Conservation (phyloP, 257 asterid species). For the Scutellaria galericulata region DNA sequence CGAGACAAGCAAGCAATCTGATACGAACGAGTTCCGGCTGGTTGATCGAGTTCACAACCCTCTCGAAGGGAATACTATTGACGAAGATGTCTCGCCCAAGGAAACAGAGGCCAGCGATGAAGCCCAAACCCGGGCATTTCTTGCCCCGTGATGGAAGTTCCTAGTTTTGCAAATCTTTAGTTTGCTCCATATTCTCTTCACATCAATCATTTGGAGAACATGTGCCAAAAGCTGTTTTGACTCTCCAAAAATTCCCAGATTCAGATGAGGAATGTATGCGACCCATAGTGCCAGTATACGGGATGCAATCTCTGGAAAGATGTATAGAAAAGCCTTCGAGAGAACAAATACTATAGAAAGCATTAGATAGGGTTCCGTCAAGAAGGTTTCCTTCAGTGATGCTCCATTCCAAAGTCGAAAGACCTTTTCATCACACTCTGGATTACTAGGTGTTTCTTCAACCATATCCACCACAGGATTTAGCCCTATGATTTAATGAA, state of each 20-base stretch:
- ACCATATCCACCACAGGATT: constrained; percentile 44
- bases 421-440: constrained; percentile 26
- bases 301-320: constrained; percentile 54
- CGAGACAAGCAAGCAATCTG: constrained; percentile 8
- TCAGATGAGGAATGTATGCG: constrained; percentile 62
- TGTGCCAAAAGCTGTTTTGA: constrained; percentile 68
- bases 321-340: constrained; percentile 48
- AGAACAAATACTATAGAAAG: constrained; percentile 53
- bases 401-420: constrained; percentile 39
- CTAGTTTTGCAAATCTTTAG: constrained; percentile 65
- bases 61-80: constrained; percentile 50
- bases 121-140: constrained; percentile 88
- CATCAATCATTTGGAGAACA: constrained; percentile 62
- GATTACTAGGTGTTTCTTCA: constrained; percentile 39
- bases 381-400: constrained; percentile 48
- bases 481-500: constrained; percentile 43
- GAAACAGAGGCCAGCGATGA: constrained; percentile 84
- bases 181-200: constrained; percentile 72
- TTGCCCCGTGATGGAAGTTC: constrained; percentile 70
- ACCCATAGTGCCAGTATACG: constrained; percentile 60
- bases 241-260: constrained; percentile 71
- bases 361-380: constrained; percentile 54
- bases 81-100: constrained; percentile 59
- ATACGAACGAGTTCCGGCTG: constrained; percentile 25
- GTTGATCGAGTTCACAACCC: constrained; percentile 31